Evolutionary conservation across 306 rosid genomes (phyloP), one percentile per base, ranked within the genome.

Genomic region (Quercus suber): DNA sequence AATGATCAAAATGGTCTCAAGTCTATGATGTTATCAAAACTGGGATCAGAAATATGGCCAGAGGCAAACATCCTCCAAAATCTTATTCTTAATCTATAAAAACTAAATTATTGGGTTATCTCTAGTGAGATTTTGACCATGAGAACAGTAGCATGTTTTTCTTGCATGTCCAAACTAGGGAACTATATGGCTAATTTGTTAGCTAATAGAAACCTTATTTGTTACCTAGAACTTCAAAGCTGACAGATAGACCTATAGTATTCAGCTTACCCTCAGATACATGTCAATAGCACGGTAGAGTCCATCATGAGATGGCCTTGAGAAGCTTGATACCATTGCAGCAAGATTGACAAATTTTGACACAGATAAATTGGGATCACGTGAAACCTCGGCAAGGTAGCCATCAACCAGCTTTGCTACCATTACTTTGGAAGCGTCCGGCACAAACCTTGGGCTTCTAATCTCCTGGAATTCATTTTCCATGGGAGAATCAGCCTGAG

Each of bases 251-350:
- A 45, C 41, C 60, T 4, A 33, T 20, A 76, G 35, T 33, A 27
- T 21, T 23, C 43, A 37, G 31, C 83, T 76, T 72, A 90, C 98
- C 98, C 91, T 94, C 61, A 95, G 82, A 78, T 86, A 95, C 90
- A 86, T 89, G 91, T 91, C 98, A 57, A 94, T 89, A 73, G 98
- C 93, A 5, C 98, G 98, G 86, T 95, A 95, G 67, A 95, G 77
- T 57, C 97, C 92, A 74, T 95, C 97, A 73, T 95, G 99, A 73
- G 90, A 86, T 61, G 89, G 79, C 77, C 93, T 83, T 23, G 98
- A 84, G 86, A 87, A 90, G 89, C 88, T 76, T 51, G 93, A 90
- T 28, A 90, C 91, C 78, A 88, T 78, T 74, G 93, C 93, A 8
- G 97, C 96, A 75, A 92, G 88, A 71, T 14, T 55, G 52, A 87